Base-by-base conservation (phyloP, 1,284 basidiomycete genomes). In the Spongispora temasekensis region DNA sequence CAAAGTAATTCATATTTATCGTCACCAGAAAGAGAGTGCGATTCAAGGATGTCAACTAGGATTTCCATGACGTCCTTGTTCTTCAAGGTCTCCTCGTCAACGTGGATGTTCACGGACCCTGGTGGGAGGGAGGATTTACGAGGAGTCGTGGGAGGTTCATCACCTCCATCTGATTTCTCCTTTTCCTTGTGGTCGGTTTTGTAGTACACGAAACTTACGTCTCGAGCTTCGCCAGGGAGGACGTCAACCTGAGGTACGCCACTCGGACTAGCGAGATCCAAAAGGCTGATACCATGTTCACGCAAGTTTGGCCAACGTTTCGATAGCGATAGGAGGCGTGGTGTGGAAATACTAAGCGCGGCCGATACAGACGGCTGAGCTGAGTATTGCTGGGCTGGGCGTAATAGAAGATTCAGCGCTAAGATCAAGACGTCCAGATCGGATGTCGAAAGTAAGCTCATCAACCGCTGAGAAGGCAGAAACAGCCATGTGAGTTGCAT, bases 381-480 rank as follows among this genome's bases (percentile, higher is more conserved):
- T 17, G 93, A 94, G 74, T 97, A 98, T 74, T 98, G 95, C 72
- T 98, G 96, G 7, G 95, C 90, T 2, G 96, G 95, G 28, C 97
- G 90, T 34, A 98, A 84, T 46, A 98, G 82, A 27, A 98, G 84
- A 64, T 94, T 91, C 54, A 99, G 81, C 23, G 94, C 85, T 27
- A 92, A 81, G 59, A 95, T 87, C 53, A 98, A 83, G 40, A 99
- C 84, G 68, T 97, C 94, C 58, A 97, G 81, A 77, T 99, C 96
- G 46, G 89, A 90, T 1, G 94, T 94, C 69, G 89, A 88, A 59
- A 98, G 83, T 27, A 99, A 81, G 70, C 90, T 90, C 75, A 95
- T 94, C 67, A 98, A 81, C 64, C 95, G 91, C 95, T 97, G 70
- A 32, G 57, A 58, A 31, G 2, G 17, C 25, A 13, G 55, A 12